Percentiles rank a stretch among this genome's conserved stretches.
phyloP scores from a whole-genome alignment of 2,329 filamentous ascomycete genomes.

The Lecanicillium sp. region DNA sequence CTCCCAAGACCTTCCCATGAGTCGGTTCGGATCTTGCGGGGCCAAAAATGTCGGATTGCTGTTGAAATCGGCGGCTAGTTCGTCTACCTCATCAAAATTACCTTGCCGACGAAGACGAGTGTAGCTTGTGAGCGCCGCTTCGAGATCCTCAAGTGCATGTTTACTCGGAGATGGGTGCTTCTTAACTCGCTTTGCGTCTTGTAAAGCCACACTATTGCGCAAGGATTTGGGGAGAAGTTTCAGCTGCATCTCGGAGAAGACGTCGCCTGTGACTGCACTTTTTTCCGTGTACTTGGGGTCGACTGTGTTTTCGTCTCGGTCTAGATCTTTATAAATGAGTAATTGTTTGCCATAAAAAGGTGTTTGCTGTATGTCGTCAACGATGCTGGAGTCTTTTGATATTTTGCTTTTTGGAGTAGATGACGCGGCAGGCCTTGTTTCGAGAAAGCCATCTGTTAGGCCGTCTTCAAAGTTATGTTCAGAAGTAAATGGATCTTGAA shows the following conservation, averaged over 20 bases:
- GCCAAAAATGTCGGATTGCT: slow-evolving; percentile 12
- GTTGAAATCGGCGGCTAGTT: slow-evolving; percentile 17
- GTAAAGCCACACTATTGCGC: background rate
- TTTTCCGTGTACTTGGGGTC: no score
- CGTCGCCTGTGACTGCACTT: no score
- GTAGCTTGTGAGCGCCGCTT: slow-evolving; percentile 25
- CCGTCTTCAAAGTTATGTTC: slow-evolving; percentile 29
- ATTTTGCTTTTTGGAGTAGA: slow-evolving; percentile 27
- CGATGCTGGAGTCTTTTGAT: background rate
- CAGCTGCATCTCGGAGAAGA: no score
- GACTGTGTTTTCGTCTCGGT: no score
- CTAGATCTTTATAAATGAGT: no score
- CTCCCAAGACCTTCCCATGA: background rate
- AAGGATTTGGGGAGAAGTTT: background rate
- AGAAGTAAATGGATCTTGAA: slow-evolving; percentile 17
- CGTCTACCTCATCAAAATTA: slow-evolving; percentile 18
- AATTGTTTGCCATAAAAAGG: no score
- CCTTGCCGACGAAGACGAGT: slow-evolving; percentile 13
- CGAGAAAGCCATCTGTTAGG: slow-evolving; percentile 30
- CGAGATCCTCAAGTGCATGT: slow-evolving; percentile 28
- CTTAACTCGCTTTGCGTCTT: slow-evolving; percentile 20
- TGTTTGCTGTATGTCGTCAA: no score
- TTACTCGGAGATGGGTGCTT: slow-evolving; percentile 39
- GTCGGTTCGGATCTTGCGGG: slow-evolving; percentile 19
- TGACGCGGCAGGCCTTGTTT: slow-evolving; percentile 23